Conservation (phyloP, 208 protist species). For the Kentomonas sorsogonicus region DNA sequence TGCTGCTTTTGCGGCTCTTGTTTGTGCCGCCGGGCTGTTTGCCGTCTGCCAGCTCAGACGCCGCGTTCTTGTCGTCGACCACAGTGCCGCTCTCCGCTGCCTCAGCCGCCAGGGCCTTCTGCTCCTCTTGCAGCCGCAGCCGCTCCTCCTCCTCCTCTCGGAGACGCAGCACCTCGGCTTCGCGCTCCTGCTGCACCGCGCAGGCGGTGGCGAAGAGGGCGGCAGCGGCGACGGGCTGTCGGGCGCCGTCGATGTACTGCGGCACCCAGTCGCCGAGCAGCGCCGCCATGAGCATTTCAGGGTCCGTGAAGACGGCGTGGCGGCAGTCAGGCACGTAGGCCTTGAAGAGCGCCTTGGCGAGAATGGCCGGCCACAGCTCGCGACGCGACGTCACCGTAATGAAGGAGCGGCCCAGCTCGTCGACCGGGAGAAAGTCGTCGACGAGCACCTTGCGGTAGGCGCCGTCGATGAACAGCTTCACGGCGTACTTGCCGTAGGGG, state of each 20-base stretch:
- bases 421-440: conserved; percentile 82
- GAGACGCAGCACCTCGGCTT: conserved; percentile 4
- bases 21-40: too few species aligned
- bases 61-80: too few species aligned
- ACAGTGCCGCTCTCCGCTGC: too few species aligned
- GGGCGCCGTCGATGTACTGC: conserved; percentile 43
- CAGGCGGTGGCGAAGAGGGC: conserved; percentile 34
- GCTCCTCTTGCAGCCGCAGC: not conserved
- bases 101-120: not conserved
- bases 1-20: too few species aligned
- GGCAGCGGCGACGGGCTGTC: conserved; percentile 25
- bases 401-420: conserved; percentile 70
- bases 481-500: conserved; percentile 85
- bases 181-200: conserved; percentile 16
- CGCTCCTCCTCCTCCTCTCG: not conserved
- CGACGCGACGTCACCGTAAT: conserved; percentile 60
- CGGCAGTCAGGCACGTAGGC: conserved; percentile 12
- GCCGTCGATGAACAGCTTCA: conserved; percentile 86
- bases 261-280: conserved; percentile 79
- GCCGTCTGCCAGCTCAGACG: too few species aligned
- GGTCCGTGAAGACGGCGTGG: conserved; percentile 32
- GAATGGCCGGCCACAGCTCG: conserved; percentile 85
- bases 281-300: conserved; percentile 48
- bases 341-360: conserved; percentile 85
- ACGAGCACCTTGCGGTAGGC: conserved; percentile 79